Conservation (phyloP, 257 asterid species). For the Solanum lycopersicoides region DNA sequence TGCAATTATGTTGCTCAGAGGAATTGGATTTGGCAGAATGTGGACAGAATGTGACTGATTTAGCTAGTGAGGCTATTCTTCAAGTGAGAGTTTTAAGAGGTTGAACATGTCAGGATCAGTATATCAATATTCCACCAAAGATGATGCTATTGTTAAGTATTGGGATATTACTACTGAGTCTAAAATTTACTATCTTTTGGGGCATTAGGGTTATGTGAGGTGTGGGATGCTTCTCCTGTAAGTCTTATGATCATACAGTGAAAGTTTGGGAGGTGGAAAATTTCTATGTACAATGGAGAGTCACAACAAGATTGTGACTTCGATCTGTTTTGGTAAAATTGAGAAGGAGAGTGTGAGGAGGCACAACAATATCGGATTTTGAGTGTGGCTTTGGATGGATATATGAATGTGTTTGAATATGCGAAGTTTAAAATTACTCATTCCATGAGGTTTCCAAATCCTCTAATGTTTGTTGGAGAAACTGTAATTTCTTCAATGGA, state of each 20-base stretch:
- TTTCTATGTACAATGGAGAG: too few relatives aligned
- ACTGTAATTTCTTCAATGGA: too few relatives aligned
- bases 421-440: conserved; percentile 69
- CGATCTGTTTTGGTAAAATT: too few relatives aligned
- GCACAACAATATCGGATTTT: too few relatives aligned
- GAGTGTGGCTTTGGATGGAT: too few relatives aligned
- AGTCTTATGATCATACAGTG: conserved; percentile 73
- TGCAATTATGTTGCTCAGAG: conserved; percentile 9
- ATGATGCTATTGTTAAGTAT: conserved; percentile 79
- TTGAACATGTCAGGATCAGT: conserved; percentile 9
- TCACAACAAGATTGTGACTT: too few relatives aligned
- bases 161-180: conserved; percentile 72
- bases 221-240: conserved; percentile 79
- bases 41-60: conserved; percentile 10
- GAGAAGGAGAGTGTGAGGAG: too few relatives aligned
- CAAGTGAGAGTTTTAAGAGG: background rate
- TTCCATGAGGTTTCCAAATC: conserved; percentile 71
- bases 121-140: conserved; percentile 1
- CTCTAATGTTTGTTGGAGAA: conserved; percentile 53
- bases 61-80: background rate
- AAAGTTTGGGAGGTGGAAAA: conserved; percentile 59
- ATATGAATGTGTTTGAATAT: conserved; percentile 15
- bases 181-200: conserved; percentile 35
- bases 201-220: conserved; percentile 83
- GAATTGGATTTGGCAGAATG: conserved; percentile 10